phyloP scores from a whole-genome alignment of 331 rosid genomes.

The Acacia concinna region DNA sequence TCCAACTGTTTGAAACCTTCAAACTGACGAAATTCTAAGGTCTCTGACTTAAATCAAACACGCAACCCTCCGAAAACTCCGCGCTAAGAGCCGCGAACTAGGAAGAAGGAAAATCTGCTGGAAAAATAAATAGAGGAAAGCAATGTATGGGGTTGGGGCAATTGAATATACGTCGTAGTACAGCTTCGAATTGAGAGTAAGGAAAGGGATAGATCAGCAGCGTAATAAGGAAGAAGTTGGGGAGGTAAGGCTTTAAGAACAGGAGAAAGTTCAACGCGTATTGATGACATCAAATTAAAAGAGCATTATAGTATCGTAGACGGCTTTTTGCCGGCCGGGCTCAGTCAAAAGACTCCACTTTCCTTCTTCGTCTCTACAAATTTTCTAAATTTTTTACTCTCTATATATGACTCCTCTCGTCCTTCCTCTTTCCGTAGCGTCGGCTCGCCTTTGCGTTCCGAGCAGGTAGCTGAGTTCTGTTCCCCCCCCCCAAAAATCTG shows the following conservation, averaged over 20 bases:
- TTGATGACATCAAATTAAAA: slow-evolving; percentile 36
- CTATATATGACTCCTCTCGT: background rate
- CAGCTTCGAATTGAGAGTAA: slow-evolving; percentile 36
- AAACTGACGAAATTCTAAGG: slow-evolving; percentile 33
- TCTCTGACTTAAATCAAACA: slow-evolving; percentile 27
- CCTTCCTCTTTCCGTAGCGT: slow-evolving; percentile 27
- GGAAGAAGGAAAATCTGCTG: background rate
- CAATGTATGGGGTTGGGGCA: slow-evolving; percentile 10
- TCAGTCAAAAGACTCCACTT: slow-evolving; percentile 49
- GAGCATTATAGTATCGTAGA: slow-evolving; percentile 36
- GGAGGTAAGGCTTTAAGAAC: background rate
- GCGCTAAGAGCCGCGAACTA: background rate
- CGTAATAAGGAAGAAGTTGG: slow-evolving; percentile 11
- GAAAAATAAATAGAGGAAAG: slow-evolving; percentile 9
- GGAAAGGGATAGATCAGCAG: slow-evolving; percentile 30
- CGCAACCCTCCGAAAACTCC: slow-evolving; percentile 19
- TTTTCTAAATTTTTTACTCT: background rate
- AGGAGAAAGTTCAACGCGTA: slow-evolving; percentile 56
- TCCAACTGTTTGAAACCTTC: slow-evolving; percentile 23
- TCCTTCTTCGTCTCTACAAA: slow-evolving; percentile 23
- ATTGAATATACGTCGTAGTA: background rate
- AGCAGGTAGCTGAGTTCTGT: slow-evolving; percentile 40
- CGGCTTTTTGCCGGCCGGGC: slow-evolving; percentile 64
- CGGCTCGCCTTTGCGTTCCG: slow-evolving; percentile 36
- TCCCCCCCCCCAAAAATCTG: too few relatives aligned